Evolutionary conservation across 331 rosid species (phyloP).

Genomic region (Quercus tomentella): DNA sequence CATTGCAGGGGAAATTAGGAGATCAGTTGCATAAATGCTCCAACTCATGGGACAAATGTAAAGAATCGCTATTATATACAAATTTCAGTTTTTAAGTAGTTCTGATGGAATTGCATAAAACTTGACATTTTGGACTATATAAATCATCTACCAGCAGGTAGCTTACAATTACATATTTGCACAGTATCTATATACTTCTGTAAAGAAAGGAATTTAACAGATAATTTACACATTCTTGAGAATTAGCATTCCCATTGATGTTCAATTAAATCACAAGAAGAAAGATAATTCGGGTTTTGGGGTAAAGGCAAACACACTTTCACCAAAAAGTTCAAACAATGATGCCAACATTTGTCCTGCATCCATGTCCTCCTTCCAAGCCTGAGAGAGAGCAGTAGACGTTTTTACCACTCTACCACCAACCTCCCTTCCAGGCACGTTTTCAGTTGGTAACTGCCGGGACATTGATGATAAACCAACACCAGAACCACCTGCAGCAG

Average conservation of each 20-base stretch:
- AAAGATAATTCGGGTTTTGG: slow-evolving; percentile 61
- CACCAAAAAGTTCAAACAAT: slow-evolving; percentile 62
- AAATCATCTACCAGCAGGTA: not conserved
- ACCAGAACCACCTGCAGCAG: slow-evolving; percentile 38
- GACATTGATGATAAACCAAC: slow-evolving; percentile 27
- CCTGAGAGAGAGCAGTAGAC: slow-evolving; percentile 60
- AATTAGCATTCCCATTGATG: not conserved
- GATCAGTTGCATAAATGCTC: not conserved
- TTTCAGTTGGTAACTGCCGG: slow-evolving; percentile 46
- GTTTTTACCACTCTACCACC: slow-evolving; percentile 41
- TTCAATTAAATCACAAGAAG: slow-evolving; percentile 48
- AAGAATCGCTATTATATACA: not conserved
- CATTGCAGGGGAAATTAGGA: not conserved
- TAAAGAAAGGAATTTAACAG: not conserved
- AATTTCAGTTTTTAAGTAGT: not conserved
- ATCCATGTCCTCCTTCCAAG: slow-evolving; percentile 88
- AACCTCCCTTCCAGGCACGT: slow-evolving; percentile 33
- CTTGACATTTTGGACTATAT: slow-evolving; percentile 6
- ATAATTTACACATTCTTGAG: not conserved
- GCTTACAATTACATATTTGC: not conserved
- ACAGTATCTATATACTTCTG: not conserved
- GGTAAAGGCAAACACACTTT: slow-evolving; percentile 48
- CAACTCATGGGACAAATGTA: not conserved
- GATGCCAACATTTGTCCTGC: slow-evolving; percentile 60
- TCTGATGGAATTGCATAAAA: not conserved